Evolutionary conservation across 495 filamentous ascomycete species (phyloP), one percentile per base, ranked within the genome.

Genomic region (Penicillium fimorum): DNA sequence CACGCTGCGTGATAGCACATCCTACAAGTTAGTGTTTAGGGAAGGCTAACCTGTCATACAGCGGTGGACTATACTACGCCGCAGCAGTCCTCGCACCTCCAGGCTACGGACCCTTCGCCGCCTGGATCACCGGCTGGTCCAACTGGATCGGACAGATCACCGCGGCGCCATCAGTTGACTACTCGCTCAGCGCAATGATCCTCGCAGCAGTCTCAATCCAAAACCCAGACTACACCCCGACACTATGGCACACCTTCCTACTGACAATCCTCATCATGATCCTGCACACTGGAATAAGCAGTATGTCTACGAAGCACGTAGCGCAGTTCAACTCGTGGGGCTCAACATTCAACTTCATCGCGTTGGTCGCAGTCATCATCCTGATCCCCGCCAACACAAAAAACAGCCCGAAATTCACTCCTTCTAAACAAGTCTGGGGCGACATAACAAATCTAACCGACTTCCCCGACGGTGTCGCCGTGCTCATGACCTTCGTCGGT

Each of bases 1-100:
- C 13, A 22, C 13, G 18, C n/a, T 35, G 6, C 12, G 0, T 13
- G 15, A 24, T 15, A n/a, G 17, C 30, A n/a, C 5, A 33, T 13
- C 41, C 5, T 3, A 17, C 1, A n/a, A 37, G 13, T 32, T 20
- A 24, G 6, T 7, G 40, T 17, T 49, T 59, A 58, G 49, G 50
- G 42, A 60, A 45, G 50, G 50, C 27, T 67, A 50, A 60, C 61
- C 62, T 59, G 58, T 1, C 43, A 25, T 51, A 41, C 38, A 86
- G 85, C 64, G 88, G 88, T 38, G 88, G 88, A 46, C 77, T 92
- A 35, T 92, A 92, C 65, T 92, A 92, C 67, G 87, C 88, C 20
- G 76, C 87, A 25, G 87, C 88, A 4, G 88, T 91, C 0, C 81
- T 92, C n/a, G 88, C 88, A 24, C 88, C 87, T 37, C 84, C 85